Evolutionary conservation across 176 grass and related monocot genomes (phyloP).

Genomic region (Oryza australiensis): DNA sequence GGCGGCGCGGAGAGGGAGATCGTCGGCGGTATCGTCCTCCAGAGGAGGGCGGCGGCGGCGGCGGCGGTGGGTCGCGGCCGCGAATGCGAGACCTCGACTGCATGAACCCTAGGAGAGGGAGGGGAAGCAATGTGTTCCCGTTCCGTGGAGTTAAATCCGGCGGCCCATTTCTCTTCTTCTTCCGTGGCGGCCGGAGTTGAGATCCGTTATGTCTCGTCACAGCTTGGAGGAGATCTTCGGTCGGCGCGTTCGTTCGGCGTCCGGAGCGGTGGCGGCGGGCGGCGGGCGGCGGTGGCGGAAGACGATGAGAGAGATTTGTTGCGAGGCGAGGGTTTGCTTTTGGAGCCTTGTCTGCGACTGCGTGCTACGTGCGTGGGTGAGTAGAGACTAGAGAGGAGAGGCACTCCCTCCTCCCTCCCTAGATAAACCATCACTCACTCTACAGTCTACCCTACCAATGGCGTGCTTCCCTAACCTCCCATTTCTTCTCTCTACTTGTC

Average conservation of each 20-base stretch:
- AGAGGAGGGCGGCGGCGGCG: not conserved
- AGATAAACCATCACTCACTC: too few relatives aligned
- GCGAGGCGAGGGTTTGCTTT: not conserved
- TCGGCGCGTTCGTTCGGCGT: conserved; percentile 21
- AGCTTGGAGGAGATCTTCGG: conserved; percentile 28
- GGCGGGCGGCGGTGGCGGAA: not conserved
- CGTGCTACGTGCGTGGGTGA: not conserved
- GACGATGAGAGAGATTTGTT: not conserved
- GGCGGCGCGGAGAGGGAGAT: conserved; percentile 30
- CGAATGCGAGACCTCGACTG: conserved; percentile 43
- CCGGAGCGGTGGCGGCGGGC: not conserved
- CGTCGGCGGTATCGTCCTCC: conserved; percentile 39
- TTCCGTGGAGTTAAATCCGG: conserved; percentile 31
- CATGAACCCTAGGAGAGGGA: conserved; percentile 16
- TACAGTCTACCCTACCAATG: too few relatives aligned
- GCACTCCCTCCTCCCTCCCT: too few relatives aligned
- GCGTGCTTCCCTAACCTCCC: too few relatives aligned
- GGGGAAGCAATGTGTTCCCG: not conserved
- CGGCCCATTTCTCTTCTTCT: not conserved
- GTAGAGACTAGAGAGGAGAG: too few relatives aligned
- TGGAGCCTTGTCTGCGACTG: not conserved
- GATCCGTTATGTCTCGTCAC: conserved; percentile 22
- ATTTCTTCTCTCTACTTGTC: too few relatives aligned
- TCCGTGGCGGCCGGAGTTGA: not conserved
- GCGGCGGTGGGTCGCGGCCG: conserved; percentile 26